Conservation (phyloP, 768 basidiomycete species). For the Russula ochroleuca region DNA sequence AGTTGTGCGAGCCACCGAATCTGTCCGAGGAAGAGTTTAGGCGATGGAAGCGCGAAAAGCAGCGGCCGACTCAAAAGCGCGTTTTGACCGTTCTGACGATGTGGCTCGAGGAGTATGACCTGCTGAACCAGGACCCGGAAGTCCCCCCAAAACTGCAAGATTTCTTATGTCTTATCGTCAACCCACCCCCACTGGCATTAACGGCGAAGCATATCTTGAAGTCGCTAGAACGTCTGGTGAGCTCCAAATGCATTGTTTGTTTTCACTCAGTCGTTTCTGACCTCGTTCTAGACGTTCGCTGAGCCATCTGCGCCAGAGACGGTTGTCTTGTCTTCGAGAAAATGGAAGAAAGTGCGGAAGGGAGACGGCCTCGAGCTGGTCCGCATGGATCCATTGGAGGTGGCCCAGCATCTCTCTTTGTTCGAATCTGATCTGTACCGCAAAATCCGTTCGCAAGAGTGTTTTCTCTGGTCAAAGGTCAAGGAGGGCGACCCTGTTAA, state of each 20-base stretch:
- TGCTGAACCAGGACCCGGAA: slow-evolving; percentile 62
- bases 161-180: slow-evolving; percentile 44
- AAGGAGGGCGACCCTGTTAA: slow-evolving; percentile 39
- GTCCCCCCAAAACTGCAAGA: slow-evolving; percentile 53
- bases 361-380: slow-evolving; percentile 56
- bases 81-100: slow-evolving; percentile 51
- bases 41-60: slow-evolving; percentile 63
- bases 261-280: neutral
- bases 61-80: slow-evolving; percentile 58
- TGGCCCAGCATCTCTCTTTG: slow-evolving; percentile 81
- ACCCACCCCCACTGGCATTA: slow-evolving; percentile 40
- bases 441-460: slow-evolving; percentile 69
- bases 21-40: slow-evolving; percentile 49
- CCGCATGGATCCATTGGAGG: slow-evolving; percentile 58
- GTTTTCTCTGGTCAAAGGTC: slow-evolving; percentile 54
- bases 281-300: slow-evolving; percentile 22
- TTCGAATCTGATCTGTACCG: slow-evolving; percentile 66
- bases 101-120: slow-evolving; percentile 59
- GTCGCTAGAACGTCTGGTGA: slow-evolving; percentile 53
- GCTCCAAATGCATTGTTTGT: slow-evolving; percentile 26
- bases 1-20: slow-evolving; percentile 44
- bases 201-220: slow-evolving; percentile 49
- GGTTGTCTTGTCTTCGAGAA: slow-evolving; percentile 23
- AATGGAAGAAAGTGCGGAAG: slow-evolving; percentile 44
- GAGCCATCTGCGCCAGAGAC: slow-evolving; percentile 10